phyloP scores from a whole-genome alignment of 1,284 basidiomycete genomes.

The Apiotrichum laibachii region DNA sequence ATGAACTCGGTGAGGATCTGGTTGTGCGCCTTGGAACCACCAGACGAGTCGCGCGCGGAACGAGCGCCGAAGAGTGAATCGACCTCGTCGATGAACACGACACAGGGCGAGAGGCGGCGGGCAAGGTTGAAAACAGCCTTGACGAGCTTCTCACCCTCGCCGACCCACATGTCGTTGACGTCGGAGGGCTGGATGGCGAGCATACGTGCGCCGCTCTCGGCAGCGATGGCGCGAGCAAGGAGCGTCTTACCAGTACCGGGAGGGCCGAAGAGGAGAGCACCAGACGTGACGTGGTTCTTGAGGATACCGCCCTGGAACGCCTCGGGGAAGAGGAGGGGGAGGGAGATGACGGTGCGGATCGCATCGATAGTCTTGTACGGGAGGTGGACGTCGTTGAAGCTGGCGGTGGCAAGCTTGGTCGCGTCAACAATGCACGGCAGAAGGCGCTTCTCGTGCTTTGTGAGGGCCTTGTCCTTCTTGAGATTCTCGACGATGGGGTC shows the following conservation, averaged over 20 bases:
- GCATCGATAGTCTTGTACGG: conserved; percentile 81
- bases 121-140: conserved; percentile 87
- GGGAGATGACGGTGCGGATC: conserved; percentile 82
- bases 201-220: conserved; percentile 59
- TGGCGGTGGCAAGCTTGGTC: conserved; percentile 62
- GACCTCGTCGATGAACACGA: conserved; percentile 94
- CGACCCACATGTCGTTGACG: conserved; percentile 65
- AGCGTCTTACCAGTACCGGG: conserved; percentile 87
- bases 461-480: conserved; percentile 69
- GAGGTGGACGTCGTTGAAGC: conserved; percentile 82
- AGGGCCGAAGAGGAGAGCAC: conserved; percentile 84
- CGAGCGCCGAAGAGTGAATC: conserved; percentile 90
- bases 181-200: conserved; percentile 16
- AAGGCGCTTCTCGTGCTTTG: conserved; percentile 70
- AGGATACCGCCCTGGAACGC: conserved; percentile 89
- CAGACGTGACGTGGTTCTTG: conserved; percentile 82
- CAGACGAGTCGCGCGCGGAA: conserved; percentile 73
- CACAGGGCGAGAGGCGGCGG: conserved; percentile 80
- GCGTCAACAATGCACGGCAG: conserved; percentile 80
- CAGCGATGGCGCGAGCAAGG: conserved; percentile 83
- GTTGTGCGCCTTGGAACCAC: conserved; percentile 72
- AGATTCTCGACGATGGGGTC: conserved; percentile 73
- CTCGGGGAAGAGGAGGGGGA: conserved; percentile 82
- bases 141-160: conserved; percentile 92
- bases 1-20: conserved; percentile 71